Conservation (phyloP, 2,329 filamentous ascomycete species). For the Sphaceloma murrayae region DNA sequence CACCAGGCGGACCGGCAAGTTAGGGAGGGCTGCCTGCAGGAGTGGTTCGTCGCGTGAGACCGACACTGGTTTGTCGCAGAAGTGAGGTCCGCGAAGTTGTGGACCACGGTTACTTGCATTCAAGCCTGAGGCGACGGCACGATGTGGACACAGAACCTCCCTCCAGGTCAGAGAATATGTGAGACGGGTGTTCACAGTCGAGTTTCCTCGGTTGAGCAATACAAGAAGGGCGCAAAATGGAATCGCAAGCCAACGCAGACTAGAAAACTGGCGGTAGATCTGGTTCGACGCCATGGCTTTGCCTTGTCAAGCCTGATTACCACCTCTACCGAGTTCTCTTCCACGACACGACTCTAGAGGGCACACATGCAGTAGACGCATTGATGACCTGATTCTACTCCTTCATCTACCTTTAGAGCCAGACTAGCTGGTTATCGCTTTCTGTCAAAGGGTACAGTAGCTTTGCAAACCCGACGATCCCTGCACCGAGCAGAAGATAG, state of each 20-base stretch:
- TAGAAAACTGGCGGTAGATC: not conserved
- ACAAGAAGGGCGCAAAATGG: not conserved
- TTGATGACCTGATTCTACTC: too few relatives aligned
- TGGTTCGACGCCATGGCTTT: not conserved
- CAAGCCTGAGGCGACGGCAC: too few relatives aligned
- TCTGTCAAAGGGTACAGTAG: slow-evolving; percentile 64
- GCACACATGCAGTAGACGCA: too few relatives aligned
- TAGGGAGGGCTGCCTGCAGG: too few relatives aligned
- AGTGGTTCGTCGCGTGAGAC: too few relatives aligned
- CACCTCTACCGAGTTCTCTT: too few relatives aligned
- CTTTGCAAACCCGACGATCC: slow-evolving; percentile 61
- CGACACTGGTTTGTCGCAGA: not conserved
- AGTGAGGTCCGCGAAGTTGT: too few relatives aligned
- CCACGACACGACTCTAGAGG: too few relatives aligned
- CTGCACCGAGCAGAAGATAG: slow-evolving; percentile 64
- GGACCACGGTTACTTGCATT: not conserved
- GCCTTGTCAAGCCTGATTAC: not conserved
- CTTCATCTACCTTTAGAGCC: not conserved
- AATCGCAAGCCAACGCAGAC: not conserved
- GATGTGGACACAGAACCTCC: too few relatives aligned
- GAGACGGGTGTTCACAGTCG: too few relatives aligned
- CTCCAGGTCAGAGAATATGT: too few relatives aligned
- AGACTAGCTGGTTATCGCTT: slow-evolving; percentile 43
- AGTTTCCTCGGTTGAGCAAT: not conserved
- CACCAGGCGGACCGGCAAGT: slow-evolving; percentile 11